Percentiles rank a stretch among this genome's conserved stretches.
phyloP scores from a whole-genome alignment of 129 eudicot genomes.

The Calendula officinalis region DNA sequence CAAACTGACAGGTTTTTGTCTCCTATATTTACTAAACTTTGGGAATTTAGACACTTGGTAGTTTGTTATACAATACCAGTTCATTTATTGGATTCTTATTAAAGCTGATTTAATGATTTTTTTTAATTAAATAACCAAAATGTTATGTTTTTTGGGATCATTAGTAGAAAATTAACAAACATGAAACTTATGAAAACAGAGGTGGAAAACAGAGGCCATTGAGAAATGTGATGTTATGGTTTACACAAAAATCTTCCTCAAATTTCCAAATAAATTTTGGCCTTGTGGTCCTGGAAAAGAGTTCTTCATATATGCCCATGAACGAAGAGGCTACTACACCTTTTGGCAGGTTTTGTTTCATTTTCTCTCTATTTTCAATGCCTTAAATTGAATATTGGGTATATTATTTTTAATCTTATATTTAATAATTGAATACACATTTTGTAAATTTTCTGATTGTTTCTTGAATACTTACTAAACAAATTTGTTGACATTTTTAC shows the following conservation, averaged over 20 bases:
- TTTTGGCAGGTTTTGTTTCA: slow-evolving; percentile 84
- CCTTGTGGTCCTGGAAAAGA: slow-evolving; percentile 84
- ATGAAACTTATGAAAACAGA: slow-evolving; percentile 41
- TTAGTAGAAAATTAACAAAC: slow-evolving; percentile 7
- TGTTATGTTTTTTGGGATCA: too few species aligned
- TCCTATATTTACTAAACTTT: too few species aligned
- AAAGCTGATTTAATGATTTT: too few species aligned
- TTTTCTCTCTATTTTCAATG: slow-evolving; percentile 8
- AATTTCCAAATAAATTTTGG: slow-evolving; percentile 81
- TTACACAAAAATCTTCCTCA: slow-evolving; percentile 84
- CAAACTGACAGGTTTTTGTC: too few species aligned
- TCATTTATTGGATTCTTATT: too few species aligned
- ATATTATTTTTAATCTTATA: background rate
- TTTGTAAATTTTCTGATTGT: background rate
- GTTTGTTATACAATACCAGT: too few species aligned
- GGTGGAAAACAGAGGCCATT: slow-evolving; percentile 85
- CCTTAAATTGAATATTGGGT: background rate
- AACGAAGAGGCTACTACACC: slow-evolving; percentile 85
- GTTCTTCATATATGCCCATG: slow-evolving; percentile 88
- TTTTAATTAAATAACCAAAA: too few species aligned
- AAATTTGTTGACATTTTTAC: slow-evolving; percentile 9
- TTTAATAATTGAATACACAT: background rate
- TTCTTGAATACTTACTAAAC: background rate
- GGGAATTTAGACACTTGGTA: too few species aligned
- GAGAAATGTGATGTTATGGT: slow-evolving; percentile 76